These are phyloP conservation scores for Xerocomellus intermedius DNA, from an alignment of 768 basidiomycete genomes.

Conservation along the genomic window DNA sequence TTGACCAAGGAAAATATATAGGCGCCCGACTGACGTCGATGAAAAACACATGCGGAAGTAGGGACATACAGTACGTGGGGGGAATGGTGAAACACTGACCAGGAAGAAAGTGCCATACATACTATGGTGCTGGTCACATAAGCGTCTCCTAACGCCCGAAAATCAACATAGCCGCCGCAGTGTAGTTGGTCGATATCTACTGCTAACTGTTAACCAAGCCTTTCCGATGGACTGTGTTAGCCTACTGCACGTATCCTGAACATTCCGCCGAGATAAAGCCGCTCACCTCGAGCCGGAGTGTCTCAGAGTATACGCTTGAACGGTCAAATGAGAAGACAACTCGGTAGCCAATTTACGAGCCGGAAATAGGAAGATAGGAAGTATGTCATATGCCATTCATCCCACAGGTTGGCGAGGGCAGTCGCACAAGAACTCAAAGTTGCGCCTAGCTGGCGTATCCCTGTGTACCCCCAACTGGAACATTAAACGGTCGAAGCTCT, in stretches of 20 bases:
- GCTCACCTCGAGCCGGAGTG: not conserved
- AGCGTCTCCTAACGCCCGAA: not conserved
- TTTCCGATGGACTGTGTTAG: no score
- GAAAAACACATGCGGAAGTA: not conserved
- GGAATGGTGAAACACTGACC: not conserved
- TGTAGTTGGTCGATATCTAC: not conserved
- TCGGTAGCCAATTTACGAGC: not conserved
- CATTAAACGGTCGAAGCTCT: constrained; percentile 13
- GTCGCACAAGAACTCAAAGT: constrained; percentile 4
- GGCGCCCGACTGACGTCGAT: not conserved
- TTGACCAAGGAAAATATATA: not conserved
- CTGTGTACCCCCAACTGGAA: constrained; percentile 1
- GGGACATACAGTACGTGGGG: no score
- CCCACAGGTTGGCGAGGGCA: not conserved
- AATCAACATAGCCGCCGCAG: not conserved
- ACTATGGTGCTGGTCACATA: not conserved
- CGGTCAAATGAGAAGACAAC: not conserved
- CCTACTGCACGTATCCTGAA: no score
- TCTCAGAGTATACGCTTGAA: not conserved
- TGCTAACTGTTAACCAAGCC: no score
- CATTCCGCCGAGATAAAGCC: not conserved
- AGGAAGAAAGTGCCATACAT: not conserved
- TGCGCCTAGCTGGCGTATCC: not conserved
- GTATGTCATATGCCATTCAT: not conserved
- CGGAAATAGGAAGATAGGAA: not conserved